Conservation (phyloP, 1,284 basidiomycete species). For the Marasmius sp. region DNA sequence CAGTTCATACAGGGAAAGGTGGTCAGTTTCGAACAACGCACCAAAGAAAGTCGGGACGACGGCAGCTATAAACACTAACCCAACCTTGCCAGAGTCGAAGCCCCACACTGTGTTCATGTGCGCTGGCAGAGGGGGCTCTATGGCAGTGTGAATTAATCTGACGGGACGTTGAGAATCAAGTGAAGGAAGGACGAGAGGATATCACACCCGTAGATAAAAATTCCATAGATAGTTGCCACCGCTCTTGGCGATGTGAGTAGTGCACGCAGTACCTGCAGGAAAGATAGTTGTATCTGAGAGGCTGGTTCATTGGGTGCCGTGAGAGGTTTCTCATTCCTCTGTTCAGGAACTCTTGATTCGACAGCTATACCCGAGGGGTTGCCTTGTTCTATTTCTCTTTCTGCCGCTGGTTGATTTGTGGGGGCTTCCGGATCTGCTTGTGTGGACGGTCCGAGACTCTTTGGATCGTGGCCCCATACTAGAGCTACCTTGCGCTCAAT, state of each 20-base stretch:
- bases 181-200: constrained; percentile 1
- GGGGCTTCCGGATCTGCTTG: neutral
- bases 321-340: too few species aligned
- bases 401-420: constrained; percentile 6
- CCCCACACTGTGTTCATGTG: constrained; percentile 62
- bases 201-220: constrained; percentile 55
- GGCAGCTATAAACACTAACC: constrained; percentile 69
- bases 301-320: too few species aligned
- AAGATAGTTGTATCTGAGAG: too few species aligned
- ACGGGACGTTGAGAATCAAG: constrained; percentile 1
- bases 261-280: too few species aligned
- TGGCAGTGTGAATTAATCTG: constrained; percentile 54
- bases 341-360: too few species aligned
- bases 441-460: constrained; percentile 13
- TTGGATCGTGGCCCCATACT: constrained; percentile 51
- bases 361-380: too few species aligned
- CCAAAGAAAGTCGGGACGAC: constrained; percentile 68
- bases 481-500: constrained; percentile 64
- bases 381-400: too few species aligned
- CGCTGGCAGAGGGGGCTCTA: constrained; percentile 69
- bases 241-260: too few species aligned
- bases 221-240: constrained; percentile 27
- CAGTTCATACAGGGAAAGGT: neutral
- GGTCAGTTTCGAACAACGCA: constrained; percentile 27
- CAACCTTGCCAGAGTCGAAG: constrained; percentile 62